Conservation (phyloP, 2,329 filamentous ascomycete species). For the Nemania sp. region DNA sequence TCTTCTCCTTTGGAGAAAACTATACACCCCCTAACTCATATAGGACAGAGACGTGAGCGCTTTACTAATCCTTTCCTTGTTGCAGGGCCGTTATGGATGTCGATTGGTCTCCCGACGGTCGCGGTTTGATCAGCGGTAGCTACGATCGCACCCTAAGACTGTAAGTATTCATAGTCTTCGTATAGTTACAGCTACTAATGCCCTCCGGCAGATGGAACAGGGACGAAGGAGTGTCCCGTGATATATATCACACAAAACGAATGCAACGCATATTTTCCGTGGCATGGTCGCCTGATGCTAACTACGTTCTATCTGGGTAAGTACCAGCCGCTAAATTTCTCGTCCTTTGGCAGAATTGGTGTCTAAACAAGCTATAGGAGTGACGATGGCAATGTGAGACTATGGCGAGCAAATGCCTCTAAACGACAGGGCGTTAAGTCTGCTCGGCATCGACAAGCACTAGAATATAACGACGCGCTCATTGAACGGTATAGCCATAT, state of each 20-base stretch:
- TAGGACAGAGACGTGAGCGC: not conserved
- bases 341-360: not conserved
- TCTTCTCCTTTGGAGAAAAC: not conserved
- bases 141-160: conserved; percentile 89
- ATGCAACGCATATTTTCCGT: conserved; percentile 85
- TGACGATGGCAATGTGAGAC: conserved; percentile 83
- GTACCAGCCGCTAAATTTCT: conserved; percentile 66
- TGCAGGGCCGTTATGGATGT: conserved; percentile 88
- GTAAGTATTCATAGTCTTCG: conserved; percentile 11
- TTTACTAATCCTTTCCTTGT: conserved; percentile 18
- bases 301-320: conserved; percentile 94
- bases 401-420: conserved; percentile 92
- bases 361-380: conserved; percentile 24
- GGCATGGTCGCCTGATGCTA: conserved; percentile 87
- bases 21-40: not conserved
- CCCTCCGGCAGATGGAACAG: conserved; percentile 71
- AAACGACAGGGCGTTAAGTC: conserved; percentile 87
- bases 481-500: conserved; percentile 90
- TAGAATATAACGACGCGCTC: conserved; percentile 91
- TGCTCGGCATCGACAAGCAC: conserved; percentile 83
- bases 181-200: conserved; percentile 6
- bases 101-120: conserved; percentile 92
- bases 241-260: conserved; percentile 96
- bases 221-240: conserved; percentile 83
- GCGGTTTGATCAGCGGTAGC: conserved; percentile 90